These are phyloP conservation scores for Annona cherimola DNA, from an alignment of 164 flowering plant genomes.

Conservation along the genomic window DNA sequence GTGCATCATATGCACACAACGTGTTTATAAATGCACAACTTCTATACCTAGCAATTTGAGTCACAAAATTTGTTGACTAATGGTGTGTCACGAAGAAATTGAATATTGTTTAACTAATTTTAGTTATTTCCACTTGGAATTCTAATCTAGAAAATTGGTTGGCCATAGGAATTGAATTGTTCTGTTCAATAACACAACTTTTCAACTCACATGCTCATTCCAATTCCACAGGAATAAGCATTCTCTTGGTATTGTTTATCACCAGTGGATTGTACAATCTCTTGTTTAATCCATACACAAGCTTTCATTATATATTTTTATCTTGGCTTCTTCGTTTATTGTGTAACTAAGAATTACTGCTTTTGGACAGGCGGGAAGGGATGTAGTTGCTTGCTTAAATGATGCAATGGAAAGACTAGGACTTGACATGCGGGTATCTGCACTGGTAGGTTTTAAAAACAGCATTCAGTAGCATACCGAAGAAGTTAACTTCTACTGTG, in stretches of 20 bases:
- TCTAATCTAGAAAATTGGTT: no score
- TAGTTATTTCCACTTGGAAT: no score
- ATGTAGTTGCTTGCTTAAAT: constrained; percentile 78
- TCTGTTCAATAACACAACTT: no score
- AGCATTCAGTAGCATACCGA: constrained; percentile 2
- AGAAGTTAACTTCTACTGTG: background rate
- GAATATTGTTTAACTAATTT: no score
- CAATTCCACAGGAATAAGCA: background rate
- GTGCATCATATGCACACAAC: no score
- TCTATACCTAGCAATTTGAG: no score
- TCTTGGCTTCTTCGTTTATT: background rate
- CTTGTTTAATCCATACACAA: background rate
- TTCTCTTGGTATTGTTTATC: background rate
- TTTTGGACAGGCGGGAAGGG: constrained; percentile 59
- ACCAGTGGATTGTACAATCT: background rate
- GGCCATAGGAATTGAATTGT: no score
- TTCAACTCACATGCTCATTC: background rate
- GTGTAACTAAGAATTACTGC: constrained; percentile 5
- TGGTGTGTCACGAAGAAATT: no score
- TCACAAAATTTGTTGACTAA: no score
- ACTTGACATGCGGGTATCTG: constrained; percentile 75
- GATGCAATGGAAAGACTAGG: constrained; percentile 74
- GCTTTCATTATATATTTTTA: no score
- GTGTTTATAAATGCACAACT: no score
- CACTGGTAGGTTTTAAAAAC: constrained; percentile 58